Percentiles rank a stretch among this genome's conserved stretches.
phyloP scores from a whole-genome alignment of 305 asterid species.

The Solanum aculeatissimum region DNA sequence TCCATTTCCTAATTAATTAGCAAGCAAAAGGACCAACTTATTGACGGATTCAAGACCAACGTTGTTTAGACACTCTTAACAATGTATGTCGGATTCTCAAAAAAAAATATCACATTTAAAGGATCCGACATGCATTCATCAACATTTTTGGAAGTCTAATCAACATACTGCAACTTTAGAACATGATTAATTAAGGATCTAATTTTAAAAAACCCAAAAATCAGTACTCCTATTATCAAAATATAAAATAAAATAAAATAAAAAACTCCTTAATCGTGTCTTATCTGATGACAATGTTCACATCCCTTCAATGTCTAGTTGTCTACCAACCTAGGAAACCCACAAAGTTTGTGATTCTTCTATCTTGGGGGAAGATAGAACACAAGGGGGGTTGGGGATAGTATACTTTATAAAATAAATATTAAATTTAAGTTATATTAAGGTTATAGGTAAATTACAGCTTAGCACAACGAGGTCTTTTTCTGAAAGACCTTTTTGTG shows the following conservation, averaged over 20 bases:
- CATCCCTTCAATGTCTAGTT: slow-evolving; percentile 27
- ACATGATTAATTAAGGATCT: not conserved
- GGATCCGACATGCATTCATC: not conserved
- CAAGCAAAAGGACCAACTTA: too few relatives aligned
- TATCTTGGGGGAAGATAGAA: not conserved
- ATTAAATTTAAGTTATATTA: slow-evolving; percentile 25
- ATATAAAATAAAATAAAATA: too few relatives aligned
- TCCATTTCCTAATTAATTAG: not conserved
- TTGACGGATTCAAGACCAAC: not conserved
- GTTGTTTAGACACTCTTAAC: not conserved
- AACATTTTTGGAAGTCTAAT: not conserved
- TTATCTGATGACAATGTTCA: slow-evolving; percentile 1
- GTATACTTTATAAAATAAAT: not conserved
- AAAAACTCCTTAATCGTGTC: not conserved
- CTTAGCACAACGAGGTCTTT: slow-evolving; percentile 77
- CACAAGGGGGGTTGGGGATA: not conserved
- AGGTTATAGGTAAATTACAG: slow-evolving; percentile 19
- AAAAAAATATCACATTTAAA: not conserved
- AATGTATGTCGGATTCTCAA: not conserved
- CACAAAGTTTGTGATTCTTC: slow-evolving; percentile 21
- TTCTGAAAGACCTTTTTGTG: slow-evolving; percentile 45
- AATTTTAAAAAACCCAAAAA: not conserved
- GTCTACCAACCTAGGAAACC: slow-evolving; percentile 28
- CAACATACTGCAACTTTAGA: not conserved
- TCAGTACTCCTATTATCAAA: not conserved